Evolutionary conservation across 345 rosid species (phyloP).

Genomic region (Pelargonium nanum): DNA sequence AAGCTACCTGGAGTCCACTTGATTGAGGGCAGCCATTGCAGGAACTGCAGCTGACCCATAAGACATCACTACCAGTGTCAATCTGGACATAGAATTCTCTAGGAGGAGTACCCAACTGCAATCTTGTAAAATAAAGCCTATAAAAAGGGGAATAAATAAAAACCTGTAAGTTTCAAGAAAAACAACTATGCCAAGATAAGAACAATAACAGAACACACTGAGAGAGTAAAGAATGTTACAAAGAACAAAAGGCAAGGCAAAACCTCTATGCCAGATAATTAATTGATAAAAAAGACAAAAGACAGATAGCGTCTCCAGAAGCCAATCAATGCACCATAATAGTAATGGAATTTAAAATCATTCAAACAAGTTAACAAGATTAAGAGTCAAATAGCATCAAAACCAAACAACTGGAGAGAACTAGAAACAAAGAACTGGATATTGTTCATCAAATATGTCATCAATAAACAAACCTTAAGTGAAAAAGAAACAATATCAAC

Average conservation of each 20-base stretch:
- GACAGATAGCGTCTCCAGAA: not conserved
- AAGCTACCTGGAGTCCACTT: conserved; percentile 79
- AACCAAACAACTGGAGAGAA: not conserved
- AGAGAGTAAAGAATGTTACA: not conserved
- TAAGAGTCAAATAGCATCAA: not conserved
- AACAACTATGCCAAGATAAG: not conserved
- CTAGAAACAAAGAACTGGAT: not conserved
- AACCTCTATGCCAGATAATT: not conserved
- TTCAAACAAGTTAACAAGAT: not conserved
- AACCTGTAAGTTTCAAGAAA: not conserved
- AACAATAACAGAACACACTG: not conserved
- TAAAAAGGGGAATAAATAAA: conserved; percentile 6
- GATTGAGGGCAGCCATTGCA: conserved; percentile 84
- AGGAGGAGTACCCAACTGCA: conserved; percentile 85
- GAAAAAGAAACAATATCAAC: not conserved
- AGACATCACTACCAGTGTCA: conserved; percentile 96
- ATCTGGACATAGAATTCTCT: conserved; percentile 84
- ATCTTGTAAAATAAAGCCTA: conserved; percentile 74
- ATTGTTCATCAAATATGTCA: too few species aligned
- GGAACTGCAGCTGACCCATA: conserved; percentile 80
- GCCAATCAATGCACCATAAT: conserved; percentile 1
- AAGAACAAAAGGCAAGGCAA: conserved; percentile 1
- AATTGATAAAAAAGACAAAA: not conserved
- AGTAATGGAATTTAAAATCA: not conserved
- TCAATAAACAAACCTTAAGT: not conserved